Base-by-base conservation (phyloP, 2,329 filamentous ascomycete species). In the Helicocarpus griseus region DNA sequence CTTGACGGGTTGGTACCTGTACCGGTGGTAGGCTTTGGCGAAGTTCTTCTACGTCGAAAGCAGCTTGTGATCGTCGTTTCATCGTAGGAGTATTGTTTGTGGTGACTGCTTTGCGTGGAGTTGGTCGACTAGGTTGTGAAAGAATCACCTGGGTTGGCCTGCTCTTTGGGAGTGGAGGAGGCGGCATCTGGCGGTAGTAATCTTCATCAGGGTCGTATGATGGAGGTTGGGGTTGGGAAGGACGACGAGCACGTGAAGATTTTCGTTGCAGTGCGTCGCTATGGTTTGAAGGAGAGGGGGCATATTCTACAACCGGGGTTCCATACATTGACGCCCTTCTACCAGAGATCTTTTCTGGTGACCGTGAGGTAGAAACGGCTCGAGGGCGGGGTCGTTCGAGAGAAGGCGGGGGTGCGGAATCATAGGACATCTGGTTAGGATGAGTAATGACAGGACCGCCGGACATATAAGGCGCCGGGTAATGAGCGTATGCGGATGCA, bases 111-210 rank as follows among this genome's bases (percentile, higher is more conserved):
- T 69, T 70, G 19, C 61, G 66, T 5, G 59, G 53, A 24, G 48
- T 22, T 24, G 56, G 56, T 3, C 56, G 56, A 45, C 52, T 52
- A 13, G 56, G 55, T n/a, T n/a, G n/a, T 14, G 67, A 62, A 1
- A 65, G 64, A 51, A 69, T 68, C 28, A 71, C 64, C 26, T 68
- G 64, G 29, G 57, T 50, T 28, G 59, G 53, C 48, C 59, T 65
- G 19, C 59, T 48, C 48, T 62, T 60, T 8, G 56, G 50, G 14
- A 50, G 22, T 24, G 57, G 63, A n/a, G 70, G 69, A 5, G 68
- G 71, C 41, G 69, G 69, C 68, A 73, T 72, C n/a, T n/a, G n/a
- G 48, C 60, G 66, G 53, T 71, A 69, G 49, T 62, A 71, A 44
- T 72, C 71, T 51, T 73, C 70, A 40, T 69, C 68, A 14, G 59